Evolutionary conservation across 139 green algal genomes (phyloP).

Genomic region (Pycnococcus provasolii): DNA sequence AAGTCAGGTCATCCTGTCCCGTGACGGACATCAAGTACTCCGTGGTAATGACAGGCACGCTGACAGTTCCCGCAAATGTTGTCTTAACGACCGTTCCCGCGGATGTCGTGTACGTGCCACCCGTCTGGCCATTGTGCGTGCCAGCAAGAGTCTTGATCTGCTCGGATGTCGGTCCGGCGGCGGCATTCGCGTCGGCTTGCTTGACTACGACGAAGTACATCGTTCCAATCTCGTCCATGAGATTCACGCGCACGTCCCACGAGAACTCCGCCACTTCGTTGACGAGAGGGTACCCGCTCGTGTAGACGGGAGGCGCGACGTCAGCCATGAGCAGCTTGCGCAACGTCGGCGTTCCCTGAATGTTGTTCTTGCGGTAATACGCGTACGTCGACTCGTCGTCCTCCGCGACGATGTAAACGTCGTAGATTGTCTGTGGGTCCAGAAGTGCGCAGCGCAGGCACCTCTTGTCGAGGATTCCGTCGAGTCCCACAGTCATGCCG

Average conservation of each 20-base stretch:
- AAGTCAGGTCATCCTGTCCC: background rate
- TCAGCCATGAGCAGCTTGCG: no score
- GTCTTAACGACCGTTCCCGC: background rate
- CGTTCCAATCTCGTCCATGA: background rate
- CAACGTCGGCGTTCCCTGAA: no score
- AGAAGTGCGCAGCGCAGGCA: no score
- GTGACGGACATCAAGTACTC: background rate
- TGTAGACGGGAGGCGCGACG: no score
- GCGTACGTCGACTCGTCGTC: background rate
- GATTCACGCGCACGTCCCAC: background rate
- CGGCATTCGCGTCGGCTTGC: no score
- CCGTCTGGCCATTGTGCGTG: background rate
- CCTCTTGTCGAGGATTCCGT: background rate
- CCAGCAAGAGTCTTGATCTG: background rate
- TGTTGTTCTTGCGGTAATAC: no score
- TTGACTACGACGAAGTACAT: background rate
- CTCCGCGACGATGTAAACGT: conserved; percentile 6
- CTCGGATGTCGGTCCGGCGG: background rate
- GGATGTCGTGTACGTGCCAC: background rate
- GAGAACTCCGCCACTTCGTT: background rate
- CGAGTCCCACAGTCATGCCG: background rate
- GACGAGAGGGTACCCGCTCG: background rate
- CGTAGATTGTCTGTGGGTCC: background rate
- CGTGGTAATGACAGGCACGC: background rate
- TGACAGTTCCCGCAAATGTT: background rate